A percentile compares a stretch with the other conserved stretches of the same genome.
phyloP scores from a whole-genome alignment of 345 rosid genomes.

The Linum usitatissimum region DNA sequence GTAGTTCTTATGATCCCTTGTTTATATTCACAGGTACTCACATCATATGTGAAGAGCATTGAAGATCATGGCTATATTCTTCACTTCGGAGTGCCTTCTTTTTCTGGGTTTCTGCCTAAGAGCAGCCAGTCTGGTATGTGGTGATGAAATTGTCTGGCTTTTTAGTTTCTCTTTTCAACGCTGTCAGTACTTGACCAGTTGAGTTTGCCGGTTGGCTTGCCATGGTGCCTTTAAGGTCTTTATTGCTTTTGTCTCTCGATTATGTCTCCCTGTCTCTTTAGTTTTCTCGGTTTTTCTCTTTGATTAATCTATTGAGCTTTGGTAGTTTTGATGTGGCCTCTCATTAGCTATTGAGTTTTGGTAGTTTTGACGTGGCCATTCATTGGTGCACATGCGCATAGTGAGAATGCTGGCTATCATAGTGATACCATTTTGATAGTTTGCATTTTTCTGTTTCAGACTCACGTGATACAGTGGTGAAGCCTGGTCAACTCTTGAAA shows the following conservation, averaged over 20 bases:
- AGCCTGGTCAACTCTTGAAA: slow-evolving; percentile 63
- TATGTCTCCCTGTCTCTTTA: not conserved
- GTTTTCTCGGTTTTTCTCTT: not conserved
- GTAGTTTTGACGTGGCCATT: not conserved
- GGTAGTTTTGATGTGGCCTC: not conserved
- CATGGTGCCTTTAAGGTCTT: not conserved
- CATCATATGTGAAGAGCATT: slow-evolving; percentile 67
- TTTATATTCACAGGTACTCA: slow-evolving; percentile 42
- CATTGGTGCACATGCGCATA: not conserved
- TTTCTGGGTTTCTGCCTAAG: slow-evolving; percentile 67
- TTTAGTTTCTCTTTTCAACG: not conserved
- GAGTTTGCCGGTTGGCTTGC: not conserved
- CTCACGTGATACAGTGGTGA: slow-evolving; percentile 28
- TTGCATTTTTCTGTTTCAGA: slow-evolving; percentile 20
- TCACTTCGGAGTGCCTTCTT: slow-evolving; percentile 70
- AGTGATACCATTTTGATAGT: too few species aligned
- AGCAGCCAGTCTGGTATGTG: slow-evolving; percentile 39
- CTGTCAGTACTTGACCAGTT: not conserved
- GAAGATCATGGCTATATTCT: slow-evolving; percentile 98
- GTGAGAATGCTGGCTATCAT: not conserved
- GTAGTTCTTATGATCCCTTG: slow-evolving; percentile 2
- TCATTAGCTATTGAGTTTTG: not conserved
- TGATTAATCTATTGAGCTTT: not conserved
- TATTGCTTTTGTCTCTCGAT: slow-evolving; percentile 4
- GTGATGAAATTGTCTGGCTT: not conserved